Conservation (phyloP, 768 basidiomycete species). For the Trametes sanguinea region DNA sequence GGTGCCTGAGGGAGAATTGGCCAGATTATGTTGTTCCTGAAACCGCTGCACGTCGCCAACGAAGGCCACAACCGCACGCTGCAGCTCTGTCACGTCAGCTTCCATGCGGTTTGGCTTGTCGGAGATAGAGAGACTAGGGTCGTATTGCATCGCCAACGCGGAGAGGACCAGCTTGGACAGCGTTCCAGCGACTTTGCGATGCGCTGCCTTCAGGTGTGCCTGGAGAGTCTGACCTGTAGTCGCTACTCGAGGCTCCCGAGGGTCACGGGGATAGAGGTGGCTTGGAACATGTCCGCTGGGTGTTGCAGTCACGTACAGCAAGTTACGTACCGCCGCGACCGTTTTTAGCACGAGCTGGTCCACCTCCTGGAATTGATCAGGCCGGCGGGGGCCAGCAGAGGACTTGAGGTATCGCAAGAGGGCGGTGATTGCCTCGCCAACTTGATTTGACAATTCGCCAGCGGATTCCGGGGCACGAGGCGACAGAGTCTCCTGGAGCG, state of each 20-base stretch:
- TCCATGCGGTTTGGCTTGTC: constrained; percentile 68
- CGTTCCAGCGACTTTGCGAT: constrained; percentile 85
- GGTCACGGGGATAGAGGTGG: constrained; percentile 52
- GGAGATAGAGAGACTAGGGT: constrained; percentile 64
- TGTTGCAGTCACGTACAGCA: constrained; percentile 51
- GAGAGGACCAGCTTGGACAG: constrained; percentile 88
- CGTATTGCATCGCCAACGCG: constrained; percentile 86
- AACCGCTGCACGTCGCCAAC: constrained; percentile 68
- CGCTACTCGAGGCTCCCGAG: constrained; percentile 45
- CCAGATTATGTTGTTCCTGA: constrained; percentile 41
- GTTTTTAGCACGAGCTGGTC: constrained; percentile 63
- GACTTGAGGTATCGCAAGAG: constrained; percentile 63
- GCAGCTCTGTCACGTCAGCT: constrained; percentile 74
- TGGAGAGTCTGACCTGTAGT: constrained; percentile 46
- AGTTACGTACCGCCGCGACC: constrained; percentile 73
- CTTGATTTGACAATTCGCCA: constrained; percentile 59
- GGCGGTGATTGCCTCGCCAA: constrained; percentile 60
- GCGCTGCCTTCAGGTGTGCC: constrained; percentile 66
- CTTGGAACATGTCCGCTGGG: constrained; percentile 58
- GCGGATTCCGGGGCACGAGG: constrained; percentile 60
- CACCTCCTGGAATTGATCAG: constrained; percentile 59
- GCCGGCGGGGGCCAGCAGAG: constrained; percentile 44
- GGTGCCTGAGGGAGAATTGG: constrained; percentile 29
- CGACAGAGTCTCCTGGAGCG: constrained; percentile 59
- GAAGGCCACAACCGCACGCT: constrained; percentile 68